Evolutionary conservation across 352 stramenopile species (phyloP).

Genomic region (Phytophthora crassamura): DNA sequence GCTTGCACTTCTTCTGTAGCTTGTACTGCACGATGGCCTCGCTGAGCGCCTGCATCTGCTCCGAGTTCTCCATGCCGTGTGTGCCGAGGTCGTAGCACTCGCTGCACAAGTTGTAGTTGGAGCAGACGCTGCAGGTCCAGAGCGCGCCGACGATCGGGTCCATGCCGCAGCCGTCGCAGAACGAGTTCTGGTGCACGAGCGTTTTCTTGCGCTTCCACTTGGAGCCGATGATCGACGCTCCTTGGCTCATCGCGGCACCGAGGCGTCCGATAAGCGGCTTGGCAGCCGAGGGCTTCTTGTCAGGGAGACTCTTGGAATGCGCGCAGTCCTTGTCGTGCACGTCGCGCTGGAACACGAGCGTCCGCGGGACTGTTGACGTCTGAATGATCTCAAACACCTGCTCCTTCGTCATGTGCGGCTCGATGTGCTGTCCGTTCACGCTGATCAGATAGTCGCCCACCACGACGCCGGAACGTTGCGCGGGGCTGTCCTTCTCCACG

Average conservation of each 20-base stretch:
- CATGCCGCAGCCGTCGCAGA: constrained; percentile 79
- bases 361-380: constrained; percentile 53
- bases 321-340: constrained; percentile 41
- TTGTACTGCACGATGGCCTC: constrained; percentile 79
- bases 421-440: constrained; percentile 68
- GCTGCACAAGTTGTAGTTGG: constrained; percentile 73
- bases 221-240: constrained; percentile 64
- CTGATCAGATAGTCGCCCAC: constrained; percentile 65
- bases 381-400: constrained; percentile 71
- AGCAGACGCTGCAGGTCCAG: constrained; percentile 77
- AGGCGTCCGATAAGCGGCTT: constrained; percentile 59
- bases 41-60: constrained; percentile 70
- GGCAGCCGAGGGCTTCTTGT: constrained; percentile 45
- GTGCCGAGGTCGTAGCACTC: constrained; percentile 77
- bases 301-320: constrained; percentile 43
- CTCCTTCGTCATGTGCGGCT: constrained; percentile 65
- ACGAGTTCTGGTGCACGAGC: constrained; percentile 65
- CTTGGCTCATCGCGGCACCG: constrained; percentile 69
- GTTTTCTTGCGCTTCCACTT: constrained; percentile 77
- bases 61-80: constrained; percentile 78
- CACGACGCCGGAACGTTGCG: constrained; percentile 59
- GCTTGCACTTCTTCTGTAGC: constrained; percentile 78
- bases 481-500: constrained; percentile 64
- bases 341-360: constrained; percentile 63
- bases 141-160: constrained; percentile 69